Evolutionary conservation across 1,139 yeast species (phyloP).

Genomic region (Kodamaea fungicola): DNA sequence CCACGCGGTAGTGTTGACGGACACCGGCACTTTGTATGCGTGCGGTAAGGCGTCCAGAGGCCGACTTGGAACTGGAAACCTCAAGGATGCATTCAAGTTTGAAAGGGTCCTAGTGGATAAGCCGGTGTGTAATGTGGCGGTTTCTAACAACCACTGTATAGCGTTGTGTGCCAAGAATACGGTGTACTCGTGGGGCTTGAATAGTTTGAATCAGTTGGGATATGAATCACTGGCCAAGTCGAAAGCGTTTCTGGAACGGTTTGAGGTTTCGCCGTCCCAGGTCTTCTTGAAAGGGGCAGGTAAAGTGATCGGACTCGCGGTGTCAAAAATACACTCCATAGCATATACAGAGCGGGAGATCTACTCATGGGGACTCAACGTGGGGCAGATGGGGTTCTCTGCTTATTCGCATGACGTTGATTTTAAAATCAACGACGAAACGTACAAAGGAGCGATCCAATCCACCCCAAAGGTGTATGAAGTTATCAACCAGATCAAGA

Average conservation of each 20-base stretch:
- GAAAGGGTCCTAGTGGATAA: conserved; percentile 31
- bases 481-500: conserved; percentile 50
- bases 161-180: conserved; percentile 48
- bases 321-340: conserved; percentile 72
- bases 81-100: conserved; percentile 35
- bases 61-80: conserved; percentile 56
- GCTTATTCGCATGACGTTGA: conserved; percentile 18
- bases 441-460: conserved; percentile 33
- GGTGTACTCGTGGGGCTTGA: conserved; percentile 78
- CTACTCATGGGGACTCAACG: conserved; percentile 76
- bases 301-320: conserved; percentile 51
- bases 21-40: conserved; percentile 50
- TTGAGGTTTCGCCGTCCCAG: conserved; percentile 46
- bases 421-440: conserved; percentile 24
- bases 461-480: conserved; percentile 42
- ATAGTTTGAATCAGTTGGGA: conserved; percentile 65
- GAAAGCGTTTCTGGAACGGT: conserved; percentile 25
- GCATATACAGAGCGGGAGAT: conserved; percentile 53
- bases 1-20: conserved; percentile 61
- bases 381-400: conserved; percentile 79
- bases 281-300: conserved; percentile 33
- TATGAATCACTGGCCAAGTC: conserved; percentile 26
- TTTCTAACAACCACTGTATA: conserved; percentile 68
- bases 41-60: conserved; percentile 76
- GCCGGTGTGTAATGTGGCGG: conserved; percentile 33